phyloP scores from a whole-genome alignment of 768 basidiomycete species.

The Leccinum olivaceopallidum region DNA sequence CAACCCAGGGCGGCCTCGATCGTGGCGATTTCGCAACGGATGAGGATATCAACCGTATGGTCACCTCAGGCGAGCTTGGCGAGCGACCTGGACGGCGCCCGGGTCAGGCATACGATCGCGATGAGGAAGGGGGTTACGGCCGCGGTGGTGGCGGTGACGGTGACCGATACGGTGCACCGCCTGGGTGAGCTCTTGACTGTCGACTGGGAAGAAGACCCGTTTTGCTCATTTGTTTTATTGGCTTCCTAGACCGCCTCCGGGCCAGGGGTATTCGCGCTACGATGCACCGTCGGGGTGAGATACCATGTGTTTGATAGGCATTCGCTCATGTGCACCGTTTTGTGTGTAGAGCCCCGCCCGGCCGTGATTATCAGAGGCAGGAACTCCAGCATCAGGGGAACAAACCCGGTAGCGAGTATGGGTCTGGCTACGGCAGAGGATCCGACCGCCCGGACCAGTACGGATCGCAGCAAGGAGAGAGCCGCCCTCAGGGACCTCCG shows the following conservation, averaged over 20 bases:
- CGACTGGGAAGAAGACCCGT: background rate
- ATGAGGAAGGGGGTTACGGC: background rate
- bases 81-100: background rate
- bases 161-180: background rate
- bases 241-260: background rate
- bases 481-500: conserved; percentile 4
- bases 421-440: conserved; percentile 1
- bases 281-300: conserved; percentile 18
- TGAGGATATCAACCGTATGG: conserved; percentile 25
- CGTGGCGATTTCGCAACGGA: conserved; percentile 32
- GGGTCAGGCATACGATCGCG: background rate
- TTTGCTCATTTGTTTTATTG: background rate
- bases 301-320: background rate
- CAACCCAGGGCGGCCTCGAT: conserved; percentile 18
- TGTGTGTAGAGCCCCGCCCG: conserved; percentile 9
- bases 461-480: conserved; percentile 6
- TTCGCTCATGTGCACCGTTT: background rate
- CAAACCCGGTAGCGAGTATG: conserved; percentile 4
- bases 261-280: conserved; percentile 10
- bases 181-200: conserved; percentile 14
- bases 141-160: background rate
- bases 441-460: conserved; percentile 17
- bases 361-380: conserved; percentile 10
- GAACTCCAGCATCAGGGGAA: conserved; percentile 5
- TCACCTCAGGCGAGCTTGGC: conserved; percentile 17